Conservation (phyloP, 2,329 filamentous ascomycete species). For the Ploettnerulaceae sp. region DNA sequence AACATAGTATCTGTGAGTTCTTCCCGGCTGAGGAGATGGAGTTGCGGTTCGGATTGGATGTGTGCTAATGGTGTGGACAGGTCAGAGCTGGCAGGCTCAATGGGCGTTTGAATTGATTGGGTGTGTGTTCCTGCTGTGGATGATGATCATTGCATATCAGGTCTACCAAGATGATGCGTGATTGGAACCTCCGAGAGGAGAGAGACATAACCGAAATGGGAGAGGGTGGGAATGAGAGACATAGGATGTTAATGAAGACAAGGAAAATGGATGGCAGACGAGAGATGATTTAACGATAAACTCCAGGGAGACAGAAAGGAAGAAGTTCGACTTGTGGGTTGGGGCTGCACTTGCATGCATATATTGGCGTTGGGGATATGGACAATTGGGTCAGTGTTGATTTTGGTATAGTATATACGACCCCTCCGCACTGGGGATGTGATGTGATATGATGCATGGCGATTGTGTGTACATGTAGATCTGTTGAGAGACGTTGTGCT, state of each 20-base stretch:
- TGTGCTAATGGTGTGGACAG: slow-evolving; percentile 34
- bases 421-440: background rate
- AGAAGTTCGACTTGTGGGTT: background rate
- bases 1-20: slow-evolving; percentile 57
- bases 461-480: background rate
- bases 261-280: background rate
- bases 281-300: background rate
- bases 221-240: background rate
- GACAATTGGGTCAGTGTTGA: background rate
- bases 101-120: slow-evolving; percentile 60
- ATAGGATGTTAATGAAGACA: background rate
- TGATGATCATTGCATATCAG: slow-evolving; percentile 63
- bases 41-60: background rate
- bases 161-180: slow-evolving; percentile 41
- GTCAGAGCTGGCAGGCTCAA: slow-evolving; percentile 59
- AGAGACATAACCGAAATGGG: background rate
- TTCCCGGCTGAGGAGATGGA: background rate
- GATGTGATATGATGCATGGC: background rate
- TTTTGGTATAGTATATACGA: background rate
- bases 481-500: background rate
- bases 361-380: background rate
- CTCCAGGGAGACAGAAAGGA: background rate
- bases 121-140: slow-evolving; percentile 58
- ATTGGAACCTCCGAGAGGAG: background rate
- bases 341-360: slow-evolving; percentile 1